A percentile compares a stretch with the other conserved stretches of the same genome.
Evolutionary conservation across 2,329 filamentous ascomycete species (phyloP).

Genomic region (Didymella segeticola): DNA sequence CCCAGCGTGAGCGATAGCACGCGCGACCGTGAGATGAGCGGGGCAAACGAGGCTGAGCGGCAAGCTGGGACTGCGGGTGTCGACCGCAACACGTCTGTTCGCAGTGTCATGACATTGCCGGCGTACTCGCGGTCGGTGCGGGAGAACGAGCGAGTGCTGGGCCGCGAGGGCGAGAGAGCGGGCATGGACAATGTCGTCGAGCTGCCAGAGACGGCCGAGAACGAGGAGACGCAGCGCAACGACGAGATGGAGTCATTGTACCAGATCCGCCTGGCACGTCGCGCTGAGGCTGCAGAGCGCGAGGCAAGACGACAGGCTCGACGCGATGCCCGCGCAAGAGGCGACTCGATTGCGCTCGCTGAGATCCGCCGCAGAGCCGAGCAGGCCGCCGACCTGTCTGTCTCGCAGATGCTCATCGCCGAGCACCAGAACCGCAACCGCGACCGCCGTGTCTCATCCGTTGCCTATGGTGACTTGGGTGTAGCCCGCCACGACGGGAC

Average conservation of each 20-base stretch:
- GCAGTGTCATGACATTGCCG: conserved; percentile 93
- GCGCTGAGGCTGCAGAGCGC: conserved; percentile 76
- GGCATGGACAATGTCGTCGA: conserved; percentile 93
- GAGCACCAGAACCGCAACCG: conserved; percentile 68
- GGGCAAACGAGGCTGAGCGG: conserved; percentile 37
- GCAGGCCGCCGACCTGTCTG: conserved; percentile 49
- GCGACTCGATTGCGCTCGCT: conserved; percentile 73
- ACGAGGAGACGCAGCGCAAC: conserved; percentile 79
- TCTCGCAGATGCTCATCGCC: conserved; percentile 57
- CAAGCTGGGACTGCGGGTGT: conserved; percentile 55
- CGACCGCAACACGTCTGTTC: conserved; percentile 83
- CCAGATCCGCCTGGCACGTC: conserved; percentile 81
- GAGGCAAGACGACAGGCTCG: conserved; percentile 75
- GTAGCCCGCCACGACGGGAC: conserved; percentile 80
- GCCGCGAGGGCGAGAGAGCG: conserved; percentile 85
- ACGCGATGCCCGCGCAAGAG: conserved; percentile 73
- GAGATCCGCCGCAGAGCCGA: conserved; percentile 60
- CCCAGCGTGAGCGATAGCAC: conserved; percentile 26
- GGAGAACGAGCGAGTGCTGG: conserved; percentile 82
- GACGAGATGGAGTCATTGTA: conserved; percentile 93
- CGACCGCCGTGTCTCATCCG: conserved; percentile 73
- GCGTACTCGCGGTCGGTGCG: conserved; percentile 77
- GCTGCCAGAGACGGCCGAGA: conserved; percentile 78
- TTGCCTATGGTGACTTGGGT: conserved; percentile 78
- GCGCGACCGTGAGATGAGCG: conserved; percentile 40